Evolutionary conservation across 1,139 yeast genomes (phyloP), one percentile per base, ranked within the genome.

Genomic region (Hemisphaericaspora xylofermentans): DNA sequence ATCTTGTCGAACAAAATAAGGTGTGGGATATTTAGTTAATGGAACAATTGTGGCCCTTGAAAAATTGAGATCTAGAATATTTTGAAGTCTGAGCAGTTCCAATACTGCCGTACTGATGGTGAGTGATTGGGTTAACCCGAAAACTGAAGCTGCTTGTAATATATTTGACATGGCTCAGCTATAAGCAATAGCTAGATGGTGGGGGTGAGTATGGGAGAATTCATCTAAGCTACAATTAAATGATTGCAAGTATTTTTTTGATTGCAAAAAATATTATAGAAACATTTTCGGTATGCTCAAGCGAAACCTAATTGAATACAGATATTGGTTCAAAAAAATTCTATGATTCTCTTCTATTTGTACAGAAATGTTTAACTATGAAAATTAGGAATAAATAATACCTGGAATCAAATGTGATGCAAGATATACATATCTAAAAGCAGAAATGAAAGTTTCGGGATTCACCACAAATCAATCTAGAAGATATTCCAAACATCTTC

Each of bases 401-500:
- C 14, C 17, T 16, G 14, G 21, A 16, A 5, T 2, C 21, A 12
- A n/a, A 8, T 8, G 29, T 10, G 17, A 17, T 22, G 5, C 29
- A 26, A 27, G 29, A 15, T 32, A 31, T 26, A 35, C 21, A 24
- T 19, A 19, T 19, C 22, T 19, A 19, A 25, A 19, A 25, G 34
- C 19, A 35, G 38, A 33, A 38, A 21, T 37, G 25, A 36, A 36
- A 8, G 13, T 12, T 26, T 3, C 14, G 19, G 6, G 12, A 21
- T 18, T 13, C 7, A n/a, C n/a, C n/a, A n/a, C 8, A 32, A 14
- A 2, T n/a, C 6, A 6, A 15, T n/a, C 26, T 60, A 69, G 47
- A 54, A 68, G 56, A 93, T 91, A 39, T 81, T 82, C 98, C 98
- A 93, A 28, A 95, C 95, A 64, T 93, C 98, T 70, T 93, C 98